Percentiles rank a stretch among this genome's conserved stretches.
Evolutionary conservation across 139 green algal species (phyloP).

Genomic region (Tetratostichococcus sp.): DNA sequence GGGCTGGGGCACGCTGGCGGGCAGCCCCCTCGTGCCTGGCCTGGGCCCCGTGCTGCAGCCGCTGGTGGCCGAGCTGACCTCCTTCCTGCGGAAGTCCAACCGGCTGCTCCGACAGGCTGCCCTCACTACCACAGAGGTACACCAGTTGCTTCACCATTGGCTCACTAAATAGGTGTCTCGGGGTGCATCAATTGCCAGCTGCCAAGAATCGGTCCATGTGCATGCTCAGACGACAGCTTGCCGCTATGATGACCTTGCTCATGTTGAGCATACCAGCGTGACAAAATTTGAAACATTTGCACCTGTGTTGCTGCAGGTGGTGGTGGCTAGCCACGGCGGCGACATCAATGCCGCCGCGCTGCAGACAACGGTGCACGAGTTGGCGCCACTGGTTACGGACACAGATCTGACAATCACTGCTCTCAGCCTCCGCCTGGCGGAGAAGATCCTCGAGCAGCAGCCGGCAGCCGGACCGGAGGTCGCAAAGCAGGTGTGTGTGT

Average conservation of each 20-base stretch:
- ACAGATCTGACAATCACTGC: conserved; percentile 75
- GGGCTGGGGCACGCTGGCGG: conserved; percentile 65
- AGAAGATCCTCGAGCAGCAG: conserved; percentile 50
- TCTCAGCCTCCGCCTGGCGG: conserved; percentile 58
- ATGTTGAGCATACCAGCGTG: no score
- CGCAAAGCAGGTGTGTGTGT: conserved; percentile 9
- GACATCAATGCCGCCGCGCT: conserved; percentile 17
- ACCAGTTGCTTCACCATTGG: no score
- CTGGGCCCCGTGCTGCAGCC: conserved; percentile 40
- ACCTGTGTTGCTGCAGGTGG: conserved; percentile 25
- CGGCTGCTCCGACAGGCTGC: conserved; percentile 73
- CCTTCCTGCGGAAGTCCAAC: conserved; percentile 91
- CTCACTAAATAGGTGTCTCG: no score
- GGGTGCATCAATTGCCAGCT: no score
- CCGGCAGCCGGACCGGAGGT: conserved; percentile 21
- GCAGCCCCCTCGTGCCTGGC: conserved; percentile 50
- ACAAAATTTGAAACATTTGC: no score
- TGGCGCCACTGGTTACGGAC: conserved; percentile 59
- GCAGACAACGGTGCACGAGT: conserved; percentile 41
- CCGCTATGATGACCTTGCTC: no score
- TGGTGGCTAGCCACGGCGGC: conserved; percentile 41
- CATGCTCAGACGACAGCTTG: no score
- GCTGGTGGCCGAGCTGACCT: conserved; percentile 66
- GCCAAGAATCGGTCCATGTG: no score
- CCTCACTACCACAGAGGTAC: conserved; percentile 58